Evolutionary conservation across 495 filamentous ascomycete genomes (phyloP).

Genomic region (Lepidopterella palustris): DNA sequence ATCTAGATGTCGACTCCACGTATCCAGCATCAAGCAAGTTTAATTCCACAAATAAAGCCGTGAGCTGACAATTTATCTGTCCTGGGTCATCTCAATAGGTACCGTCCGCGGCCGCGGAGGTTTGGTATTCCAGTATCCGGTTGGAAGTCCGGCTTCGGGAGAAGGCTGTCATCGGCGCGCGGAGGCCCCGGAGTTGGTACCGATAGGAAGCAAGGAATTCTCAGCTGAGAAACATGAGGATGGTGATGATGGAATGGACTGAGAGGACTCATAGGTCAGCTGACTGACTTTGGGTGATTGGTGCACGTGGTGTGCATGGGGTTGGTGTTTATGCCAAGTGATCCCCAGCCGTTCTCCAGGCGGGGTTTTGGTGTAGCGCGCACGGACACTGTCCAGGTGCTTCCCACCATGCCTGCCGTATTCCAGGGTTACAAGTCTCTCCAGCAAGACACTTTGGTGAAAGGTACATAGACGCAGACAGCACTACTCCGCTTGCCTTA

Average conservation of each 20-base stretch:
- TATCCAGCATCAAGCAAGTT: too few species aligned
- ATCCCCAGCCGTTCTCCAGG: background rate
- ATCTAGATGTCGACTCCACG: too few species aligned
- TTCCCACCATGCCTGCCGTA: background rate
- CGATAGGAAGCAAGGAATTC: background rate
- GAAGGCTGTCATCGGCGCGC: background rate
- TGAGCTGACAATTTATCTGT: too few species aligned
- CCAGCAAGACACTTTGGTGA: background rate
- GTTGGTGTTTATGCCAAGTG: too few species aligned
- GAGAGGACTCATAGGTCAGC: background rate
- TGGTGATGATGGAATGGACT: background rate
- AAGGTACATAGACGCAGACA: slow-evolving; percentile 4
- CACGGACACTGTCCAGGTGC: background rate
- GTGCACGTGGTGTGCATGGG: too few species aligned
- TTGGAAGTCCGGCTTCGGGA: background rate
- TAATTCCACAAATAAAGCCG: too few species aligned
- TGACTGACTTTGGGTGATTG: background rate
- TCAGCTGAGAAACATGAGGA: background rate
- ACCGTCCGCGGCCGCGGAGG: background rate
- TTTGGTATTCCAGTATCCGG: background rate
- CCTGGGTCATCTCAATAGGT: too few species aligned
- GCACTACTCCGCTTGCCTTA: background rate
- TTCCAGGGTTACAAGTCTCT: slow-evolving; percentile 1
- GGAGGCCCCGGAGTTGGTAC: background rate
- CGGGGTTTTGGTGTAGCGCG: background rate